phyloP scores from a whole-genome alignment of 768 basidiomycete species.

The Dentipellis fragilis region DNA sequence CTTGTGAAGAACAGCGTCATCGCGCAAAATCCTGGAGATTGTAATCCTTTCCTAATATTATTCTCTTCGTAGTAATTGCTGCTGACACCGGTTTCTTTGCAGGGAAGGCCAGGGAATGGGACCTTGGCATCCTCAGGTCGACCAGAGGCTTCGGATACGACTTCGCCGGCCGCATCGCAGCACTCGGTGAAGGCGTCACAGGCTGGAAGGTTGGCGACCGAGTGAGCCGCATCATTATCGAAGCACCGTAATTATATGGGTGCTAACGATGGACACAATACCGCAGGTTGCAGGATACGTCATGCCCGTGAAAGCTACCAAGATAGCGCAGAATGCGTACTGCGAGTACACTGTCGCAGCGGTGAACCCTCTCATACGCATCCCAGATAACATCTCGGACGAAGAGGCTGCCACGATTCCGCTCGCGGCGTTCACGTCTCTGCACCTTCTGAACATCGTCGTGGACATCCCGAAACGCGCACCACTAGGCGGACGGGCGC shows the following conservation, averaged over 20 bases:
- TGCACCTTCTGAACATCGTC: not conserved
- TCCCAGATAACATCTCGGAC: not conserved
- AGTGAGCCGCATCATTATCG: not conserved
- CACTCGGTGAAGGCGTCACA: conserved; percentile 1
- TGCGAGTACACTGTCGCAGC: not conserved
- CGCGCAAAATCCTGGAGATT: conserved; percentile 7
- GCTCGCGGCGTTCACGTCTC: not conserved
- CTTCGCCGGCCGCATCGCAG: conserved; percentile 6
- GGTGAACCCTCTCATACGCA: not conserved
- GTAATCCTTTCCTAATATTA: not conserved
- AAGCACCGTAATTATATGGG: too few species aligned
- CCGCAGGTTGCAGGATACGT: not conserved
- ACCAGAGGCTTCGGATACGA: conserved; percentile 2
- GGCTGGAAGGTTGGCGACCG: not conserved
- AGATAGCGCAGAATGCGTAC: not conserved
- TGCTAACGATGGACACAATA: not conserved
- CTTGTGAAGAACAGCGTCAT: conserved; percentile 8
- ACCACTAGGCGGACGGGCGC: not conserved
- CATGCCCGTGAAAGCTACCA: too few species aligned
- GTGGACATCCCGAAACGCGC: not conserved
- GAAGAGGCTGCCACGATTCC: not conserved
- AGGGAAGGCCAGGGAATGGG: not conserved
- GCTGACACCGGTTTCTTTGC: not conserved
- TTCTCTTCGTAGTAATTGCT: not conserved
- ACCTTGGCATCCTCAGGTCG: not conserved